phyloP scores from a whole-genome alignment of 73 alveolate genomes.

The Uronychia setigera region DNA sequence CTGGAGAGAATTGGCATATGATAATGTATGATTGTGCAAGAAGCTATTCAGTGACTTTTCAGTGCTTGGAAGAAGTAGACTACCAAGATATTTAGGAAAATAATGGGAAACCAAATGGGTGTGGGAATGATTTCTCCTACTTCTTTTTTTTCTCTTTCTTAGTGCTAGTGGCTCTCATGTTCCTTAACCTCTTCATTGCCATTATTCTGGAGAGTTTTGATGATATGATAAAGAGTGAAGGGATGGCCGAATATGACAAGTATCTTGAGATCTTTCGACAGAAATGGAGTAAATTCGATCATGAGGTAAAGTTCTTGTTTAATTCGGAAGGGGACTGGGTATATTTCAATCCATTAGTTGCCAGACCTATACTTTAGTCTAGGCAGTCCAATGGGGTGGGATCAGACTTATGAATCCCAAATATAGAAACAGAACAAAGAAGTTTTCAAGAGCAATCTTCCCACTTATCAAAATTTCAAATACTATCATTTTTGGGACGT shows the following conservation, averaged over 20 bases:
- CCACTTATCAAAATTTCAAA: not conserved
- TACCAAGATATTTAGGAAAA: not conserved
- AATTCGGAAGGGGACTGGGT: too few species aligned
- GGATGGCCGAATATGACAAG: conserved; percentile 1
- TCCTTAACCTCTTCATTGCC: conserved; percentile 73
- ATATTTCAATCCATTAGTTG: too few species aligned
- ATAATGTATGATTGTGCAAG: conserved; percentile 26
- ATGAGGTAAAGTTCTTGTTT: too few species aligned
- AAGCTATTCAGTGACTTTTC: not conserved
- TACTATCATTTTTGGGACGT: not conserved
- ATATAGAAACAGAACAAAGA: too few species aligned
- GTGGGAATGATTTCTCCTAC: conserved; percentile 14
- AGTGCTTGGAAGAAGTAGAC: conserved; percentile 4
- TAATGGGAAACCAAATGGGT: not conserved
- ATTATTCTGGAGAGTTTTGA: conserved; percentile 59
- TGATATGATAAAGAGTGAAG: conserved; percentile 22
- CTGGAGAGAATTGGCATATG: conserved; percentile 60
- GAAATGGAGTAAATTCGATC: conserved; percentile 50
- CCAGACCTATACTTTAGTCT: too few species aligned
- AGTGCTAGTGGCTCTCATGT: conserved; percentile 60
- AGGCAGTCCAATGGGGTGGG: too few species aligned
- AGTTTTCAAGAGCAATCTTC: too few species aligned
- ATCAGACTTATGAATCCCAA: too few species aligned
- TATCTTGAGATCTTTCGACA: conserved; percentile 15
- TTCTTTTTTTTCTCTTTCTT: conserved; percentile 26